A percentile compares a stretch with the other conserved stretches of the same genome.
Conservation (phyloP, 2,329 filamentous ascomycete species). For the Fusarium domesticum region DNA sequence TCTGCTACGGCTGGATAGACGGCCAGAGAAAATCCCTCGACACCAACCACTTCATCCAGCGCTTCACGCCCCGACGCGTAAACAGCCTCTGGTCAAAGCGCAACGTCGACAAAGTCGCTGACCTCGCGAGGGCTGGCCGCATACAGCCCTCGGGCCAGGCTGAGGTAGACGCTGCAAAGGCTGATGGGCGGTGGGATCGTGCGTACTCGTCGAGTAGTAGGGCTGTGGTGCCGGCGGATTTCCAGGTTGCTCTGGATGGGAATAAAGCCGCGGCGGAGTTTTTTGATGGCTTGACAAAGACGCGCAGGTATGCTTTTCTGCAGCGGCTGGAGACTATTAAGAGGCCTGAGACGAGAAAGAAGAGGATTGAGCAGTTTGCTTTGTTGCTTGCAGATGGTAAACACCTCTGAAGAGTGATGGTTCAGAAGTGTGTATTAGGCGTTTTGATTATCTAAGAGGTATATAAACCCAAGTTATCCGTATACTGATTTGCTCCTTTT, state of each 20-base stretch:
- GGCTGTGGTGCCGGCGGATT: conserved; percentile 48
- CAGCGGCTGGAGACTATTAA: conserved; percentile 44
- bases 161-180: conserved; percentile 53
- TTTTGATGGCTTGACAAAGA: conserved; percentile 44
- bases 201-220: conserved; percentile 52
- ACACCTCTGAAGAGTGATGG: conserved; percentile 5
- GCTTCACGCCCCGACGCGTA: conserved; percentile 56
- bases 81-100: conserved; percentile 58
- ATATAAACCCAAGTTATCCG: too few species aligned
- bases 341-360: conserved; percentile 34
- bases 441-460: too few species aligned
- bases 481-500: too few species aligned
- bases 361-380: conserved; percentile 42
- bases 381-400: conserved; percentile 34
- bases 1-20: conserved; percentile 64
- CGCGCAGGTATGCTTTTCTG: conserved; percentile 46
- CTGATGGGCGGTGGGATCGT: conserved; percentile 56
- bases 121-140: conserved; percentile 42
- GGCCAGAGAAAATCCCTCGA: conserved; percentile 48
- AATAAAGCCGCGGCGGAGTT: conserved; percentile 36
- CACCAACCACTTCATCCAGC: conserved; percentile 48
- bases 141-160: conserved; percentile 48
- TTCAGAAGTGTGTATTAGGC: too few species aligned
- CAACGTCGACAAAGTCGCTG: conserved; percentile 52
- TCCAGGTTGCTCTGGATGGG: conserved; percentile 41